phyloP scores from a whole-genome alignment of 331 rosid species.

The Stylosanthes scabra region DNA sequence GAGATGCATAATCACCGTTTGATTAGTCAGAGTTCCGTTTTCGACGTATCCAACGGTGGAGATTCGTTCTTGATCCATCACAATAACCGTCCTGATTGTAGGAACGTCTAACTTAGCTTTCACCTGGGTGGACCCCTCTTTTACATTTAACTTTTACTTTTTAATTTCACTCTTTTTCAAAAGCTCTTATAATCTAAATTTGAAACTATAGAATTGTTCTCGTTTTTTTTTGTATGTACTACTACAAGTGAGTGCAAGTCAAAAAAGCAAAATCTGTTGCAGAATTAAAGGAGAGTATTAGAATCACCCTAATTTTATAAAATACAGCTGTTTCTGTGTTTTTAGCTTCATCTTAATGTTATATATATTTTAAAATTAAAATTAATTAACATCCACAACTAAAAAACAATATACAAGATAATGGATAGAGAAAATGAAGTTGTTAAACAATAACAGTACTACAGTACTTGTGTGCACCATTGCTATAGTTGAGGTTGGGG shows the following conservation, averaged over 20 bases:
- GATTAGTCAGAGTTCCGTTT: slow-evolving; percentile 70
- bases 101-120: slow-evolving; percentile 58
- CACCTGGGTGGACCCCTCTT: slow-evolving; percentile 28
- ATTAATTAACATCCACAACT: too few species aligned
- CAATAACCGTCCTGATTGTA: slow-evolving; percentile 62
- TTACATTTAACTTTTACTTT: neutral
- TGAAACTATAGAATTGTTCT: slow-evolving; percentile 43
- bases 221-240: slow-evolving; percentile 32
- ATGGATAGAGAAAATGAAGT: too few species aligned
- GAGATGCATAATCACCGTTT: slow-evolving; percentile 71
- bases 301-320: too few species aligned
- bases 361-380: too few species aligned
- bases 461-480: too few species aligned
- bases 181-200: slow-evolving; percentile 46
- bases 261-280: too few species aligned
- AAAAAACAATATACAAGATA: too few species aligned
- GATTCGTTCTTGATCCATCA: slow-evolving; percentile 69
- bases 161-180: neutral
- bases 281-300: slow-evolving; percentile 17
- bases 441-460: too few species aligned
- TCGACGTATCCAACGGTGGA: slow-evolving; percentile 84
- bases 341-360: too few species aligned
- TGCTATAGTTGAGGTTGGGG: too few species aligned
- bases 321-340: too few species aligned
- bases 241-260: too few species aligned